Percentiles rank a stretch among this genome's conserved stretches.
Conservation (phyloP, 768 basidiomycete species). For the Collybiopsis luxurians region DNA sequence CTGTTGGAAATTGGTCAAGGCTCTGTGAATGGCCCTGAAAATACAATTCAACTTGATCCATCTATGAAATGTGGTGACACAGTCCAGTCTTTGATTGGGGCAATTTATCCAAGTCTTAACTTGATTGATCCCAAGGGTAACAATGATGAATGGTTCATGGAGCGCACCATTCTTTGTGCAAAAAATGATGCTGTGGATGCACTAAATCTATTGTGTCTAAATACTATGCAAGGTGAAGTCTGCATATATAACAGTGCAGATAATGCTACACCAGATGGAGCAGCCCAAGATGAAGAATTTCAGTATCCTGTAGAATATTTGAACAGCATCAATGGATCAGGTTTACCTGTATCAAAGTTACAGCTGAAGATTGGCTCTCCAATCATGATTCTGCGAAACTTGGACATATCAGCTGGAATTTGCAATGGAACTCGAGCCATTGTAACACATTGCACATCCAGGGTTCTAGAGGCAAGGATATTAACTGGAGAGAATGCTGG, state of each 20-base stretch:
- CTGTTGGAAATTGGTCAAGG: background rate
- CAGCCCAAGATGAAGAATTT: no score
- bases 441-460: background rate
- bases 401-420: slow-evolving; percentile 31
- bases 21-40: background rate
- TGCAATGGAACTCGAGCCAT: slow-evolving; percentile 36
- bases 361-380: no score
- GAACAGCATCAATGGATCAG: no score
- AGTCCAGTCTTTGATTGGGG: background rate
- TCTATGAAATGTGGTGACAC: background rate
- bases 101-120: background rate
- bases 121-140: background rate
- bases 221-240: no score
- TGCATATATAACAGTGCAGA: no score
- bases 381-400: slow-evolving; percentile 40
- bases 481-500: background rate
- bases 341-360: no score
- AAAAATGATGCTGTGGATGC: background rate
- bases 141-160: slow-evolving; percentile 2
- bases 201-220: background rate
- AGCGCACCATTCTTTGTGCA: background rate
- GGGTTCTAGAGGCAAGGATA: background rate
- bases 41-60: background rate
- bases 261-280: slow-evolving; percentile 22
- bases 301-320: no score